A percentile compares a stretch with the other conserved stretches of the same genome.
Evolutionary conservation across 2,329 filamentous ascomycete species (phyloP).

Genomic region (Xylaria polymorpha): DNA sequence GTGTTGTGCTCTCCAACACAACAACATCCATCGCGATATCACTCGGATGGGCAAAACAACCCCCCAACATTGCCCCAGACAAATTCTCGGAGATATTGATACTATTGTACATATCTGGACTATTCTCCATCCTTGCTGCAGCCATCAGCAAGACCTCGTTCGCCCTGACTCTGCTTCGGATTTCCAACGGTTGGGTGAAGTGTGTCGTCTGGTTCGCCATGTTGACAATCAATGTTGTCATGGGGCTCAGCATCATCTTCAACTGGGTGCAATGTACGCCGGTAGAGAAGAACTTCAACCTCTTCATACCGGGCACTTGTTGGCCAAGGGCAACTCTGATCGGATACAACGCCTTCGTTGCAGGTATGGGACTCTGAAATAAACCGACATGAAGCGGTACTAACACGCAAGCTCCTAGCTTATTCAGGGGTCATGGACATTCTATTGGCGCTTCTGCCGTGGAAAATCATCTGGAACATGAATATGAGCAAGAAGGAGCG

Average conservation of each 20-base stretch:
- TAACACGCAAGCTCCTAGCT: constrained; percentile 25
- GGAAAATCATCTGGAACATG: constrained; percentile 55
- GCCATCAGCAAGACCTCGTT: constrained; percentile 55
- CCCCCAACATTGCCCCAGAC: constrained; percentile 31
- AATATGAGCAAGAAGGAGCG: constrained; percentile 56
- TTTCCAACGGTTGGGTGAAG: constrained; percentile 47
- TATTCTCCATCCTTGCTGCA: constrained; percentile 48
- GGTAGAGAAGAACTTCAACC: constrained; percentile 47
- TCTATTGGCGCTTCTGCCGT: constrained; percentile 55
- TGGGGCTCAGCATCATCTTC: constrained; percentile 45
- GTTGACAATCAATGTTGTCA: constrained; percentile 48
- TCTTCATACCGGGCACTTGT: constrained; percentile 45
- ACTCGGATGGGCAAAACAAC: constrained; percentile 39
- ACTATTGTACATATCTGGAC: constrained; percentile 39
- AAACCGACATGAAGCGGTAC: no score
- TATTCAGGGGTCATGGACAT: constrained; percentile 56
- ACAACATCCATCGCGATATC: constrained; percentile 38
- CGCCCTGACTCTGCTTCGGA: constrained; percentile 52
- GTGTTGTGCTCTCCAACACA: constrained; percentile 32
- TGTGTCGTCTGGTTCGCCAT: constrained; percentile 51
- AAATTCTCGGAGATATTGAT: constrained; percentile 39
- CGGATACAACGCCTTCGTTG: constrained; percentile 50
- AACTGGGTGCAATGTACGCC: constrained; percentile 51
- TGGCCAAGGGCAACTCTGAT: constrained; percentile 49
- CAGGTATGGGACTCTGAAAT: constrained; percentile 38